Conservation (phyloP, 2,329 filamentous ascomycete species). For the Fusarium poae region DNA sequence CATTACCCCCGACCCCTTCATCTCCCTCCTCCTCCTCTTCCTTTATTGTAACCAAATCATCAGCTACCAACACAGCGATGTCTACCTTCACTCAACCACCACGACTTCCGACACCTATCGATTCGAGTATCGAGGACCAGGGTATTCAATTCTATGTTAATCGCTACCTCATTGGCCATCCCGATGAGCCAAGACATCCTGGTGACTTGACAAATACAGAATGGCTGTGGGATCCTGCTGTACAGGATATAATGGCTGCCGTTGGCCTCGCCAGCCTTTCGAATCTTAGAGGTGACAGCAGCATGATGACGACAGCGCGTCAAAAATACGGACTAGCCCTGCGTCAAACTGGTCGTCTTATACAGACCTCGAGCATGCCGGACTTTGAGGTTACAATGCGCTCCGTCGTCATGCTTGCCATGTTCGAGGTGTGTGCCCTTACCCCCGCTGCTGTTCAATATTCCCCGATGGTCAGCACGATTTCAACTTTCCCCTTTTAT, state of each 20-base stretch:
- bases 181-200: slow-evolving; percentile 60
- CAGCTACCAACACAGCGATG: slow-evolving; percentile 2
- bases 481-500: slow-evolving; percentile 14
- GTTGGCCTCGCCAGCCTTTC: slow-evolving; percentile 70
- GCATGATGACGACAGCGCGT: slow-evolving; percentile 61
- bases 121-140: slow-evolving; percentile 60
- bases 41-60: slow-evolving; percentile 14
- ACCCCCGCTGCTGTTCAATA: slow-evolving; percentile 11
- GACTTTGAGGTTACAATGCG: slow-evolving; percentile 62
- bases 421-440: slow-evolving; percentile 67
- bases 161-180: slow-evolving; percentile 64
- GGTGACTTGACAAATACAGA: slow-evolving; percentile 54
- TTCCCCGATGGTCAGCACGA: slow-evolving; percentile 28
- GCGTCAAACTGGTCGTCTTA: slow-evolving; percentile 59
- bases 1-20: slow-evolving; percentile 35
- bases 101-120: slow-evolving; percentile 52
- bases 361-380: slow-evolving; percentile 53
- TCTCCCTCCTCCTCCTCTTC: slow-evolving; percentile 37
- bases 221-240: slow-evolving; percentile 57
- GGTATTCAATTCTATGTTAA: slow-evolving; percentile 66
- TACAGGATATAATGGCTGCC: slow-evolving; percentile 66
- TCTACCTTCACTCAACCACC: slow-evolving; percentile 15
- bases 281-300: slow-evolving; percentile 63
- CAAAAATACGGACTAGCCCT: slow-evolving; percentile 68
- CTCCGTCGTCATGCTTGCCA: slow-evolving; percentile 68